Base-by-base conservation (phyloP, 768 basidiomycete genomes). In the Tephrocybe sp. region DNA sequence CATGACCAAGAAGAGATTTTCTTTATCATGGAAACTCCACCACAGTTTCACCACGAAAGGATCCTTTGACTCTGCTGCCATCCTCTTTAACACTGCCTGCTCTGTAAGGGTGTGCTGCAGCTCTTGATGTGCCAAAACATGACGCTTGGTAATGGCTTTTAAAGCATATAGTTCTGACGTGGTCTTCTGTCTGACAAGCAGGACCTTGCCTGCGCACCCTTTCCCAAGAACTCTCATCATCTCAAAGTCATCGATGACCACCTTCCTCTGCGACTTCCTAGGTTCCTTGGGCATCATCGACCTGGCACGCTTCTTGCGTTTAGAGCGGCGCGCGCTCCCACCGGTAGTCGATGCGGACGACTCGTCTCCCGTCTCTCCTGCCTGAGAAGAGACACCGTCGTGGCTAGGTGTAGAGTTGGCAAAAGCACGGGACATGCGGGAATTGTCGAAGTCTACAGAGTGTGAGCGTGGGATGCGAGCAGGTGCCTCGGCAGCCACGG, bases 1-100 rank as follows among this genome's bases (percentile, higher is more conserved):
- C 88, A 99, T 94, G 37, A 97, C 92, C 62, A 99, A 80, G 71
- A 94, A 98, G 54, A 98, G 70, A 63, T 97, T 95, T 66, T 97
- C 93, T 70, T 90, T 89, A 70, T 98, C 94, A 68, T 97, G 94
- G 73, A 98, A 99, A 68, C 89, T 89, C 88, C 91, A 94, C 83
- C 92, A 91, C 15, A 99, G 80, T 66, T 88, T 91, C 53, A 97
- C 92, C 45, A 98, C 90, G 65, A 98, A 99, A 10, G 93, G 93
- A 64, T 97, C 93, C 58, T 80, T 78, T 50, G 83, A 80, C 59
- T 88, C 84, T 3, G 91, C 90, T 1, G 93, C 89, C 88, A 97
- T 94, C 36, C 91, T 78, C 69, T 91, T 94, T 62, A 99, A 70
- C 25, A 99, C 95, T 6, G 90, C 86, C 67, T 98, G 93, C 69